phyloP scores from a whole-genome alignment of 768 basidiomycete genomes.

The Pulveroboletus sp. region DNA sequence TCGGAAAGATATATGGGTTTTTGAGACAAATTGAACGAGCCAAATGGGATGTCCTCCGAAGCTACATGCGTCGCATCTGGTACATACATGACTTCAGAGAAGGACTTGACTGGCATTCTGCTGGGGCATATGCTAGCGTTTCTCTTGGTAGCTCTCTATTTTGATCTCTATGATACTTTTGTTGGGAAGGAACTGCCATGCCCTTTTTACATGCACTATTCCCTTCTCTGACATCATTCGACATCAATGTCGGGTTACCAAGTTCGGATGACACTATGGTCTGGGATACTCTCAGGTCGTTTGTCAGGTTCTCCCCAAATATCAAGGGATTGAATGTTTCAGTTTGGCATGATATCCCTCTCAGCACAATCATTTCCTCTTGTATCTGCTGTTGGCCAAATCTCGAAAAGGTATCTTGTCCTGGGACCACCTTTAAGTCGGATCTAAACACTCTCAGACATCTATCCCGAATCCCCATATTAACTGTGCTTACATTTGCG shows the following conservation, averaged over 20 bases:
- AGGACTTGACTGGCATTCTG: too few species aligned
- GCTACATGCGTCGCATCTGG: too few species aligned
- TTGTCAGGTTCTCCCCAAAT: background rate
- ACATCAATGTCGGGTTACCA: too few species aligned
- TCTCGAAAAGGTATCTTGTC: background rate
- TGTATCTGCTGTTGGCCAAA: conserved; percentile 6
- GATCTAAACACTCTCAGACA: background rate
- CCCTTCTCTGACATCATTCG: background rate
- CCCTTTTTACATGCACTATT: background rate
- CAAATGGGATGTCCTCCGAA: conserved; percentile 7
- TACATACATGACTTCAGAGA: too few species aligned
- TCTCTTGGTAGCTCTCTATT: too few species aligned
- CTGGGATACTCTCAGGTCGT: background rate
- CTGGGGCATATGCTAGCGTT: too few species aligned
- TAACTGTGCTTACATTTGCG: background rate
- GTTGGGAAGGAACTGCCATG: too few species aligned
- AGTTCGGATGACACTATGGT: background rate
- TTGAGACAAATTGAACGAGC: background rate
- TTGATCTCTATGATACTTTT: too few species aligned
- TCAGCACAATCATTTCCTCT: background rate
- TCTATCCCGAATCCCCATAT: background rate
- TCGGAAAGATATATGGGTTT: background rate
- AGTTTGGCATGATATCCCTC: too few species aligned
- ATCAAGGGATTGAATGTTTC: background rate
- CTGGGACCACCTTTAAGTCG: background rate